Evolutionary conservation across 805 yeast genomes (phyloP).

Genomic region (Teunomyces pallodes): DNA sequence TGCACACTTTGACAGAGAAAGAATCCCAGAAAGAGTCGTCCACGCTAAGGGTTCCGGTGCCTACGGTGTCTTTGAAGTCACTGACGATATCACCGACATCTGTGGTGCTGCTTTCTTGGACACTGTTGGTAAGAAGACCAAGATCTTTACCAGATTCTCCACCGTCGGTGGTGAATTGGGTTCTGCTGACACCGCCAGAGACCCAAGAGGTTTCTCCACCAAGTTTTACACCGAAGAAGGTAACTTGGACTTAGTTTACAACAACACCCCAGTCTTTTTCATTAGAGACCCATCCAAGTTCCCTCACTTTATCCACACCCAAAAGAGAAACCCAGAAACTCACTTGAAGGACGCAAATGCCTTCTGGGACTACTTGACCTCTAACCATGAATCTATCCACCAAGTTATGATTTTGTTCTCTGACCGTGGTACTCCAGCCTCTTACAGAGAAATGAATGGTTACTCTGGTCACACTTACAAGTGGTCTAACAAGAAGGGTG

Average conservation of each 20-base stretch:
- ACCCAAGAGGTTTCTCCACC: conserved; percentile 67
- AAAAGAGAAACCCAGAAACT: conserved; percentile 69
- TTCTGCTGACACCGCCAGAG: conserved; percentile 63
- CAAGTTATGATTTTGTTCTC: conserved; percentile 72
- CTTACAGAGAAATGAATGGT: conserved; percentile 77
- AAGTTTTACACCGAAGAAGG: conserved; percentile 70
- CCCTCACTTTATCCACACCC: conserved; percentile 66
- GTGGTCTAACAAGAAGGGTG: conserved; percentile 73
- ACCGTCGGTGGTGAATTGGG: conserved; percentile 73
- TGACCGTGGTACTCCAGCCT: conserved; percentile 80
- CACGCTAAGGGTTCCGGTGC: conserved; percentile 70
- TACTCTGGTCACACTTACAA: conserved; percentile 83
- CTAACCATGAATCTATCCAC: conserved; percentile 72
- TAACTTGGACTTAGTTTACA: conserved; percentile 68
- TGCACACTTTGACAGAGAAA: conserved; percentile 62
- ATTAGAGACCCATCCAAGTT: conserved; percentile 63
- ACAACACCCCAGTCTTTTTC: conserved; percentile 69
- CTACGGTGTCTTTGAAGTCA: conserved; percentile 55
- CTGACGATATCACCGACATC: conserved; percentile 42
- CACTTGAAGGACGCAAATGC: conserved; percentile 75
- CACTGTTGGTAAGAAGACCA: conserved; percentile 30
- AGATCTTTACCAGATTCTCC: conserved; percentile 49
- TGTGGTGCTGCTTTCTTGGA: conserved; percentile 24
- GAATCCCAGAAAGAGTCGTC: conserved; percentile 66
- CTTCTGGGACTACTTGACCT: conserved; percentile 81